Base-by-base conservation (phyloP, 495 filamentous ascomycete genomes). In the Lophiostoma macrostomum region DNA sequence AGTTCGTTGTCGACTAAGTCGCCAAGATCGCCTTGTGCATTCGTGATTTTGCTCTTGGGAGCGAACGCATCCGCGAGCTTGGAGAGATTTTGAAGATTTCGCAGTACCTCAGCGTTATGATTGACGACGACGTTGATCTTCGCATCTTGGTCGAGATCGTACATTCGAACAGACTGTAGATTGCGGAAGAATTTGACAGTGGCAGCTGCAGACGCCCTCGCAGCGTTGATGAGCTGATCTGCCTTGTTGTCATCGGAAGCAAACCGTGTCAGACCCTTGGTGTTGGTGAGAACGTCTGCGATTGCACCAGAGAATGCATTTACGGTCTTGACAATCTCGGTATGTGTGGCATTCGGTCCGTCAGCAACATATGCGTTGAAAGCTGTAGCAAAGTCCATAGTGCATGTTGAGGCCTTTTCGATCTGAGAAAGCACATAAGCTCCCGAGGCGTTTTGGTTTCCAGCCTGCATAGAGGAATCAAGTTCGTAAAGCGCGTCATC, bases 331-430 rank as follows among this genome's bases (percentile, higher is more conserved):
- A 96, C 97, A 49, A 97, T 85, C 56, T 93, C 89, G 3, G 86
- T 80, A 65, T 96, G 88, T 8, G 83, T 85, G 72, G 88, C 90
- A 74, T 90, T 95, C 3, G 93, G 93, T 0, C 93, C 93, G 70
- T 98, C 93, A 13, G 90, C 91, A 56, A 98, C 94, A 70, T 90
- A 96, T 67, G 91, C 90, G 74, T 96, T 97, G 78, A 96, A 97
- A 0, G 93, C 83, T 2, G 91, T 96, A 0, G 91, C 91, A 67
- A 98, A 98, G 63, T 97, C 93, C 45, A 88, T 97, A 3, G 91
- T 89, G 49, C 82, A 95, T 12, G 88, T 80, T n/a, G 88, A 88
- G 0, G 93, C 93, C 72, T 96, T 98, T 68, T 98, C 93, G 41
- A 96, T 88, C 68, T 96, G 93, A 1, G 91, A 96, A 16, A 96